phyloP scores from a whole-genome alignment of 164 flowering plant species.

The Macadamia tetraphylla region DNA sequence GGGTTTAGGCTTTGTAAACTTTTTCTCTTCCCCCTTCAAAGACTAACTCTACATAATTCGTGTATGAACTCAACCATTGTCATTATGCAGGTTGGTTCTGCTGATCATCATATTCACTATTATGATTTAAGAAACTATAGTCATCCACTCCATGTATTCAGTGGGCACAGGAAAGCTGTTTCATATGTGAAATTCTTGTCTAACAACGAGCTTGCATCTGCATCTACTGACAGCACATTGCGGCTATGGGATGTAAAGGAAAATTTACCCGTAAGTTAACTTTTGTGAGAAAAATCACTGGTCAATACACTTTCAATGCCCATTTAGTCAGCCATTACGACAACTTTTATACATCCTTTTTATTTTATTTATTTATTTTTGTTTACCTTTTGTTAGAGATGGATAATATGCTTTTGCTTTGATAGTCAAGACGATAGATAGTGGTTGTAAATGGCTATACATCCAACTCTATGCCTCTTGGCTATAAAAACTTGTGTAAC shows the following conservation, averaged over 20 bases:
- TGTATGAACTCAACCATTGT: too few species aligned
- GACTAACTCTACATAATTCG: constrained; percentile 1
- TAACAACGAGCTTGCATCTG: constrained; percentile 88
- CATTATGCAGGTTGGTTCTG: constrained; percentile 85
- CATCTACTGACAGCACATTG: constrained; percentile 96
- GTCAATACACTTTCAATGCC: too few species aligned
- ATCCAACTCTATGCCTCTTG: too few species aligned
- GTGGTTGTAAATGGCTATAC: too few species aligned
- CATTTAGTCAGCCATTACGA: too few species aligned
- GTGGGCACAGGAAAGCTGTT: constrained; percentile 89
- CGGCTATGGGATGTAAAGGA: constrained; percentile 94
- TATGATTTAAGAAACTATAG: constrained; percentile 84
- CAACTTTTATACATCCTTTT: too few species aligned
- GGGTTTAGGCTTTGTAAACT: neutral
- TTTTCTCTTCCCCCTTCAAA: too few species aligned
- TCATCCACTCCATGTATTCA: constrained; percentile 78
- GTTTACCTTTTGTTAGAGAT: too few species aligned
- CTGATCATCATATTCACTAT: constrained; percentile 91
- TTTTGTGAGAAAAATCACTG: neutral
- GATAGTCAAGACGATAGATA: too few species aligned
- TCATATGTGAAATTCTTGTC: constrained; percentile 97
- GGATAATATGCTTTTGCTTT: too few species aligned
- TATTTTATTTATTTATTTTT: too few species aligned
- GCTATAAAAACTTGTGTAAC: too few species aligned
- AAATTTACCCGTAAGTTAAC: constrained; percentile 53